Percentiles rank a stretch among this genome's conserved stretches.
phyloP scores from a whole-genome alignment of 1,284 basidiomycete genomes.

The Irpex rosettiformis region DNA sequence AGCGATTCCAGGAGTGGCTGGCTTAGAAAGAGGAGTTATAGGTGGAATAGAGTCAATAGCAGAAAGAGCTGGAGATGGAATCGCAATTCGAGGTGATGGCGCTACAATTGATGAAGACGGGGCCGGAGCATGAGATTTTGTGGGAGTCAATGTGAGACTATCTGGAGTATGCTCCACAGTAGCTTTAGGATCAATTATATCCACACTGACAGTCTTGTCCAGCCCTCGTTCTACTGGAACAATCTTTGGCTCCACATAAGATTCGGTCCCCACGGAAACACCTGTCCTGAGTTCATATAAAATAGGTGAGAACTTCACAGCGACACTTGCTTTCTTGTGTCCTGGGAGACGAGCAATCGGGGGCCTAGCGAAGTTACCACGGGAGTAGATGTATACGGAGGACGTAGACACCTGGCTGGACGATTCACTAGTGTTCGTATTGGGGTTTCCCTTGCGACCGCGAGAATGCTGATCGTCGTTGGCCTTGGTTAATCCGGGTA shows the following conservation, averaged over 20 bases:
- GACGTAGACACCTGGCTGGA: slow-evolving; percentile 35
- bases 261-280: slow-evolving; percentile 39
- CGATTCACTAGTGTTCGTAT: slow-evolving; percentile 30
- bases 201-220: slow-evolving; percentile 66
- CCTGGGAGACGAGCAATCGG: slow-evolving; percentile 95
- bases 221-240: slow-evolving; percentile 67
- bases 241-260: slow-evolving; percentile 43
- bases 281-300: slow-evolving; percentile 81
- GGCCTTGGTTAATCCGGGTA: slow-evolving; percentile 36
- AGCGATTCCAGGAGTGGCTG: slow-evolving; percentile 18
- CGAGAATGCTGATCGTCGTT: slow-evolving; percentile 44
- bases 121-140: slow-evolving; percentile 3
- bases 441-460: slow-evolving; percentile 51
- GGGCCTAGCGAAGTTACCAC: slow-evolving; percentile 87
- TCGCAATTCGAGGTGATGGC: slow-evolving; percentile 29
- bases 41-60: slow-evolving; percentile 52
- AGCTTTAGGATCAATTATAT: slow-evolving; percentile 24
- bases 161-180: slow-evolving; percentile 15
- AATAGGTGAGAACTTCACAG: slow-evolving; percentile 91
- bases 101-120: slow-evolving; percentile 25
- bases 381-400: slow-evolving; percentile 94
- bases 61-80: slow-evolving; percentile 56
- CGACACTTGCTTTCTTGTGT: slow-evolving; percentile 93
- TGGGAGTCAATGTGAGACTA: slow-evolving; percentile 12
- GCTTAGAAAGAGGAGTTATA: slow-evolving; percentile 19